A percentile compares a stretch with the other conserved stretches of the same genome.
Conservation (phyloP, 768 basidiomycete genomes). For the Boletus sp. region DNA sequence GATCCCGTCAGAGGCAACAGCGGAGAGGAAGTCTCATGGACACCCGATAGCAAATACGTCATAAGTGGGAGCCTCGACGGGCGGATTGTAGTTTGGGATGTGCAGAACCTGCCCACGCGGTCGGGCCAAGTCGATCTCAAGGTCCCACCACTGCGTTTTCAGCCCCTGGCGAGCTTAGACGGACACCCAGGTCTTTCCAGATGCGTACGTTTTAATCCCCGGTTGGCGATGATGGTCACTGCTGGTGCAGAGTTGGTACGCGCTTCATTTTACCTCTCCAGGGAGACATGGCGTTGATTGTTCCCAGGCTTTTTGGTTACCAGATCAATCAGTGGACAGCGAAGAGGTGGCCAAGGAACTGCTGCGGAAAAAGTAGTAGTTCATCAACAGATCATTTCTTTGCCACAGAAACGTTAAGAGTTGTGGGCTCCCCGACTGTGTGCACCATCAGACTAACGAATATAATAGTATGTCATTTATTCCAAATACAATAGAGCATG, state of each 20-base stretch:
- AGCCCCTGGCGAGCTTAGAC: slow-evolving; percentile 53
- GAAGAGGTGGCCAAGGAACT: slow-evolving; percentile 72
- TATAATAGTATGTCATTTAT: not conserved
- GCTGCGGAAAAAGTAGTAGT: slow-evolving; percentile 47
- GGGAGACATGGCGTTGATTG: slow-evolving; percentile 6
- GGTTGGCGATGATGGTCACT: slow-evolving; percentile 81
- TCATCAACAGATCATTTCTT: not conserved
- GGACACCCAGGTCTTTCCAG: slow-evolving; percentile 82
- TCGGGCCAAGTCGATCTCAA: slow-evolving; percentile 54
- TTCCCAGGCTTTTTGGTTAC: slow-evolving; percentile 60
- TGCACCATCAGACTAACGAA: not conserved
- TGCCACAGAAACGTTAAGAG: not conserved
- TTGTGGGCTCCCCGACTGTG: not conserved
- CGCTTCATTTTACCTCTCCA: slow-evolving; percentile 7
- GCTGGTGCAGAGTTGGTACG: slow-evolving; percentile 82
- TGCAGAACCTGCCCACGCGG: slow-evolving; percentile 55
- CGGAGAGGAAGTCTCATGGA: slow-evolving; percentile 93
- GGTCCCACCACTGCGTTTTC: slow-evolving; percentile 47
- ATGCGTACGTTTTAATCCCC: slow-evolving; percentile 88
- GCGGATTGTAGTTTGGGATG: slow-evolving; percentile 83
- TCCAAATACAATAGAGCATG: not conserved
- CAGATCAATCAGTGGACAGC: slow-evolving; percentile 61
- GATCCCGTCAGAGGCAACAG: slow-evolving; percentile 76
- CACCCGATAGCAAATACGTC: slow-evolving; percentile 89
- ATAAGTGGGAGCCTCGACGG: slow-evolving; percentile 85